Base-by-base conservation (phyloP, 2,329 filamentous ascomycete genomes). In the Aspergillus thermomutatus region DNA sequence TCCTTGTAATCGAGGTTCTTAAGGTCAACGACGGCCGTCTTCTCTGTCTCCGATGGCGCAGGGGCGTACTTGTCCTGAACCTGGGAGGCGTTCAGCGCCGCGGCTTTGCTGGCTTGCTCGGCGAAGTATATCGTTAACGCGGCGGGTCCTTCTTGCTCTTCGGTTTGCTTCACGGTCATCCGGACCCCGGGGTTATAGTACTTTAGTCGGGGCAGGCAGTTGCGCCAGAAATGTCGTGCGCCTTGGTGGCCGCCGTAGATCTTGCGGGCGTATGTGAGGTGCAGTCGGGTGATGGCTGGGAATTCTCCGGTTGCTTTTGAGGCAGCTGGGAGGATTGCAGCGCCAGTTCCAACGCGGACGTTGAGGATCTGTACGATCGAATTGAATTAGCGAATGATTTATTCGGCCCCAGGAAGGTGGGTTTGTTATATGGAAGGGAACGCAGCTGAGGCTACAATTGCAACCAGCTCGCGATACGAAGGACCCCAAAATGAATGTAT, bases 111-210 rank as follows among this genome's bases (percentile, higher is more conserved):
- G 47, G 70, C 56, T 25, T 65, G 55, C 57, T 70, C 70, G 48
- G 72, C 69, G 57, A 77, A 79, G 60, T 77, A 78, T 60, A 78
- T 70, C 53, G 74, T 75, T 63, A 78, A 64, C 40, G 69, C 67
- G 28, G 75, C 68, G 46, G 72, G 72, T 3, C 66, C 69, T 23
- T 69, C 72, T 64, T 85, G 80, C 47, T 87, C 76, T 40, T 72
- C 67, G 61, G 83, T 87, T 57, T 90, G 88, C 73, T 88, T 87
- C 66, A 96, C 85, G 57, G 90, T 87, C 83, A 97, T 95, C 46
- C 88, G 85, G 48, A 97, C 75, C 11, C 86, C 78, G 0, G 94
- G 94, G 74, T 99, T 99, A 82, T 96, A 89, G 79, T 87, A 99
- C 82, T 99, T 97, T 64, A 99, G 81, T 56, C 91, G 86, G 23